These are phyloP conservation scores for Syncephalastrum monosporum DNA, from an alignment of 371 early-diverging fungal species.

Conservation along the genomic window DNA sequence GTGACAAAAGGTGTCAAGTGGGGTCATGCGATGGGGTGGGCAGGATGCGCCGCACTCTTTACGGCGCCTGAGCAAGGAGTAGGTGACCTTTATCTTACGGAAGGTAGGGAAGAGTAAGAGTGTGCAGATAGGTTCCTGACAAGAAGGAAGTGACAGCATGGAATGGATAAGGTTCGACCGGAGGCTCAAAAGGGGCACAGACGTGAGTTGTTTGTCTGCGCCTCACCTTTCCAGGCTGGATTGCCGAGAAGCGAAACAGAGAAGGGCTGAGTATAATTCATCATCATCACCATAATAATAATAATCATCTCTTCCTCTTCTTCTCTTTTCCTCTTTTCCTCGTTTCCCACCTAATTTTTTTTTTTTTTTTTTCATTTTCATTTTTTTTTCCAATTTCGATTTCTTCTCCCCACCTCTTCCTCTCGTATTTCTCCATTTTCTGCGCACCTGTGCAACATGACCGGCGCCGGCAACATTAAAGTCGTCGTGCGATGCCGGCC, in stretches of 20 bases:
- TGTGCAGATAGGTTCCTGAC: no score
- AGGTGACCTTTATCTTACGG: no score
- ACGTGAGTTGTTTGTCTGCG: conserved; percentile 3
- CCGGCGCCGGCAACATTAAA: conserved; percentile 62
- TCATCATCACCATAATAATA: no score
- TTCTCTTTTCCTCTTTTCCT: not conserved
- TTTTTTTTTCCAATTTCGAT: not conserved
- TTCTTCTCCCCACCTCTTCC: not conserved
- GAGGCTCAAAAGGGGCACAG: not conserved
- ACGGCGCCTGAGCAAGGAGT: no score
- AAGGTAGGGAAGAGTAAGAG: no score
- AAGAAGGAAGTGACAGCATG: no score
- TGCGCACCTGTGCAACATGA: conserved; percentile 4
- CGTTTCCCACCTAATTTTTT: not conserved
- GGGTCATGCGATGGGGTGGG: no score
- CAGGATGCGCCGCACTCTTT: no score
- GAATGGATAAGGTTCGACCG: no score
- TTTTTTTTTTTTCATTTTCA: not conserved
- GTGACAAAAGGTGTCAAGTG: no score
- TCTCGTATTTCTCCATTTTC: conserved; percentile 1
- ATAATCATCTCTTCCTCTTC: not conserved
- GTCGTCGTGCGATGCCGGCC: conserved; percentile 82
- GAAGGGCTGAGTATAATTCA: not conserved
- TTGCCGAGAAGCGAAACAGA: not conserved
- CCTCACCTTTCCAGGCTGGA: not conserved